These are phyloP conservation scores for Leishmania amazonensis DNA, from an alignment of 208 protist genomes.

Conservation along the genomic window DNA sequence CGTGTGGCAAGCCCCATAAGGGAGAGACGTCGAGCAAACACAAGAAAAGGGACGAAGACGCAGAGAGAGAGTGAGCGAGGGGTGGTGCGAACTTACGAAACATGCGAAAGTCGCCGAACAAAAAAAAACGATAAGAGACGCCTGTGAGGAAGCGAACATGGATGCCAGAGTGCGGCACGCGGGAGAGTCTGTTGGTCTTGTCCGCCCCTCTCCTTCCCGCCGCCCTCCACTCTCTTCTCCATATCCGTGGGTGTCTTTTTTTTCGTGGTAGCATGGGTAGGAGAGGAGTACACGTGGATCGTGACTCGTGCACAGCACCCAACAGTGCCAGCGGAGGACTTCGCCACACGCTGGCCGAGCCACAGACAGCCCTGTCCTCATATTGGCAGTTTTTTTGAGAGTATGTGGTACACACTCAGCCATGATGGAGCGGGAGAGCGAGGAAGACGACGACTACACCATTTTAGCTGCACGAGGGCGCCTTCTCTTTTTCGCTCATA, in stretches of 20 bases:
- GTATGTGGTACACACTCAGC: not conserved
- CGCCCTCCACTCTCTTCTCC: not conserved
- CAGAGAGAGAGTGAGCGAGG: not conserved
- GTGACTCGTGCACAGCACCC: not conserved
- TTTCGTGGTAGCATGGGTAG: not conserved
- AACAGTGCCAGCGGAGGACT: not conserved
- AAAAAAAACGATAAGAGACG: not conserved
- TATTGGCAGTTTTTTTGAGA: not conserved
- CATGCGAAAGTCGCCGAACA: not conserved
- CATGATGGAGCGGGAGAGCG: not conserved
- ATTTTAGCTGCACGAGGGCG: not conserved
- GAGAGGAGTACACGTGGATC: not conserved
- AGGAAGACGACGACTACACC: not conserved
- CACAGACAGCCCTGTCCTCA: not conserved
- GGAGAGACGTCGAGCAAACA: not conserved
- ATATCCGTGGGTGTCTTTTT: not conserved
- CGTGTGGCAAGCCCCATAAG: not conserved
- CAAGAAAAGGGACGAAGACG: not conserved
- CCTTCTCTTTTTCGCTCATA: not conserved
- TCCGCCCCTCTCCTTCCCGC: not conserved
- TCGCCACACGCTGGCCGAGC: not conserved
- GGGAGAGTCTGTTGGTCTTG: not conserved
- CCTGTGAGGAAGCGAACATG: not conserved
- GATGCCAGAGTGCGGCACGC: not conserved
- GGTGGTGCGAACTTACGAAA: not conserved